Conservation (phyloP, 306 rosid species). For the Psophocarpus tetragonolobus region DNA sequence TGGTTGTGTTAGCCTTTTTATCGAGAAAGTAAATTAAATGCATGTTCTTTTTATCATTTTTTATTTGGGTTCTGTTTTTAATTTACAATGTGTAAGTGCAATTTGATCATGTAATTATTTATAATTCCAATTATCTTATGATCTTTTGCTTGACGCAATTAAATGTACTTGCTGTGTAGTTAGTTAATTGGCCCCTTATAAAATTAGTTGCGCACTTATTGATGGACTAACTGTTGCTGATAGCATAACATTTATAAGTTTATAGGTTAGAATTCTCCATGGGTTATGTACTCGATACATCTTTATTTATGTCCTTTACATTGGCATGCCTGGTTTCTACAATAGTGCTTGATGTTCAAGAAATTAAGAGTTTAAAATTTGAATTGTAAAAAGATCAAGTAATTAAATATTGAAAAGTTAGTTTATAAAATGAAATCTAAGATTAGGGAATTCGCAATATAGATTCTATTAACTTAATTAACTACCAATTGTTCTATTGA, state of each 20-base stretch:
- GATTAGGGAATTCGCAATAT: no score
- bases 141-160: background rate
- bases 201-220: background rate
- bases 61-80: background rate
- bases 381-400: no score
- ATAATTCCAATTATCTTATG: background rate
- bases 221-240: background rate
- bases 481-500: no score
- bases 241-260: background rate
- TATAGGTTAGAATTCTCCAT: background rate
- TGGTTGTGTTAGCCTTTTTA: background rate
- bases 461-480: no score
- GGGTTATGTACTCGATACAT: background rate
- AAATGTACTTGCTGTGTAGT: background rate
- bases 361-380: no score
- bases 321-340: background rate
- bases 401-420: no score
- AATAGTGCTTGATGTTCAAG: background rate
- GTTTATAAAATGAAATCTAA: no score
- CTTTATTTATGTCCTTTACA: background rate
- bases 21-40: background rate
- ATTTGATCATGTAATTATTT: constrained; percentile 10
- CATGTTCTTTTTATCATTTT: background rate
- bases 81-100: background rate
- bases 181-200: background rate